Base-by-base conservation (phyloP, 1,139 yeast species). In the Magnusiomyces starmeri region DNA sequence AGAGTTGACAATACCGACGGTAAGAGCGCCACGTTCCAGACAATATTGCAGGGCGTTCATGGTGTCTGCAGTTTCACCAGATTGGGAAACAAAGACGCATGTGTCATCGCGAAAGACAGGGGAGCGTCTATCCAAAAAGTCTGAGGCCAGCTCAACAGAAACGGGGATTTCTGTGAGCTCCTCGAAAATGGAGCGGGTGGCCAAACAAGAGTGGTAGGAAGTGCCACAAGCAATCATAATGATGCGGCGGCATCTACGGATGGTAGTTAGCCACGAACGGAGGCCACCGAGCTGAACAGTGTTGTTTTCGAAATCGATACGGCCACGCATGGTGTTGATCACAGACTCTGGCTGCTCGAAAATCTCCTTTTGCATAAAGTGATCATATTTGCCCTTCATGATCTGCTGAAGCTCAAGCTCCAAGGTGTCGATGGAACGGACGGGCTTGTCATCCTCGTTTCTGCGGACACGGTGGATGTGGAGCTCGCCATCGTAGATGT, bases 151-250 rank as follows among this genome's bases (percentile, higher is more conserved):
- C 71, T 94, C 99, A 43, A 94, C 96, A 48, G 89, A 77, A 12
- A 92, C 97, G 9, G 98, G 98, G 57, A 92, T 87, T 68, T 90
- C 97, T 27, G 97, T 89, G 65, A 94, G 77, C 69, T 94, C 98
- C 72, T 94, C 99, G 68, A 94, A 90, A 59, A 89, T 84, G 14
- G 97, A 85, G 70, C 99, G 82, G 27, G 96, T 92, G 25, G 98
- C 98, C 67, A 94, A 74, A 75, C 98, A 94, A 21, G 98, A 92
- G 72, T 94, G 98, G 68, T 90, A 94, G 0, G 98, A 92, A 6
- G 99, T 94, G 73, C 99, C 99, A 74, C 99, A 94, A 4, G 98
- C 99, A 75, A 94, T 87, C 97, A 94, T 92, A 56, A 90, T 86
- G 65, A 94, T 79, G 71, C 98, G 82, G 72, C 97, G 83, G 63